Evolutionary conservation across 768 basidiomycete species (phyloP), one percentile per base, ranked within the genome.

Genomic region (Xerocomellus intermedius): DNA sequence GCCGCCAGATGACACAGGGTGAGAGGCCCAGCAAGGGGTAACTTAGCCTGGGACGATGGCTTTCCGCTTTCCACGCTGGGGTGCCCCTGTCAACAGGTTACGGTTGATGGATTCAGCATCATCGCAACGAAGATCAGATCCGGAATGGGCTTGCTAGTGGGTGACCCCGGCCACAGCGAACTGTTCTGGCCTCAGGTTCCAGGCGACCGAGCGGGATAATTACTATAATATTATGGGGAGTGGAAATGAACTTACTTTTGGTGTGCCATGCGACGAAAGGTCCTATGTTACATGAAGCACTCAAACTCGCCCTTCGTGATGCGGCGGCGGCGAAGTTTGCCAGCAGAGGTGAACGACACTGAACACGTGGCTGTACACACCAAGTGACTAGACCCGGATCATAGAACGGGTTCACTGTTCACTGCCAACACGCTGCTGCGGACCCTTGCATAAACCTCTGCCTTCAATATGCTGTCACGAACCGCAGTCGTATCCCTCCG

Each of bases 41-140:
- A n/a, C n/a, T n/a, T n/a, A 28, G 48, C 54, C 56, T 56, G 63
- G 54, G 63, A 65, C 52, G 50, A 42, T 36, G 33, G 47, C 52
- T 53, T 48, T 51, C 30, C 14, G 19, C 47, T 50, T 70, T 70
- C 70, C 68, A 69, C 70, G 70, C 39, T 30, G 22, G 26, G 52
- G 42, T 68, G 53, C 66, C 70, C 68, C 68, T 69, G 65, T 69
- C 57, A 56, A 44, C 55, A 47, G 50, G 42, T 60, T 37, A 36
- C 45, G 39, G 46, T 43, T 59, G 50, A 60, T 35, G 46, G 49
- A 55, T 56, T 55, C 42, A 52, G 42, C 64, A 57, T 52, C 68
- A 68, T 65, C 61, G 58, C 54, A 60, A 66, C 60, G 57, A 64
- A 59, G 68, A 65, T 68, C 59, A 57, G 44, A 64, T 58, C 54